phyloP scores from a whole-genome alignment of 2,329 filamentous ascomycete genomes.

The Aschersonia sp. region DNA sequence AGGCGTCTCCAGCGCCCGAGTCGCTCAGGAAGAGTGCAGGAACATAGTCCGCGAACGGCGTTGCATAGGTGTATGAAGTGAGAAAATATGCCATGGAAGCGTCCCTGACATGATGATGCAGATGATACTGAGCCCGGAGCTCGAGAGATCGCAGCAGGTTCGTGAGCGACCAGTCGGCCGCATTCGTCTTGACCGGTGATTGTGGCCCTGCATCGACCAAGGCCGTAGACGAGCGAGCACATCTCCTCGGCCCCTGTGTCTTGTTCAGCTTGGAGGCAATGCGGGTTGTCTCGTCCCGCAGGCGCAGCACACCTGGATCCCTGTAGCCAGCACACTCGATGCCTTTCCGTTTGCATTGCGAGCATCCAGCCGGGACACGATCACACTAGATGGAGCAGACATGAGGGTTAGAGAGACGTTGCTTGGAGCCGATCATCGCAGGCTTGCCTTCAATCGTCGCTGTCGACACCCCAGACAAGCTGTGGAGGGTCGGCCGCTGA shows the following conservation, averaged over 20 bases:
- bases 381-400: conserved; percentile 9
- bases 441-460: conserved; percentile 9
- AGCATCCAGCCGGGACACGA: conserved; percentile 10
- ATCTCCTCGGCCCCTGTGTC: neutral
- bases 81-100: conserved; percentile 11
- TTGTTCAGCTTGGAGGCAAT: conserved; percentile 8
- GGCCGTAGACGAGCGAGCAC: neutral
- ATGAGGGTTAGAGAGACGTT: neutral
- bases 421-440: neutral
- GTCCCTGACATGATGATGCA: conserved; percentile 2
- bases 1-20: conserved; percentile 5
- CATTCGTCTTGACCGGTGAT: neutral
- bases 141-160: neutral
- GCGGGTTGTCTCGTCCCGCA: conserved; percentile 12
- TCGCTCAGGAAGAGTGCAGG: conserved; percentile 6
- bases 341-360: conserved; percentile 13
- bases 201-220: neutral
- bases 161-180: neutral
- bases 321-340: conserved; percentile 12
- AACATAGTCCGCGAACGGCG: conserved; percentile 11
- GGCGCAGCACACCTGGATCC: conserved; percentile 9
- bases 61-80: conserved; percentile 11
- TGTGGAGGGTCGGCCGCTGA: conserved; percentile 13
- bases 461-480: conserved; percentile 13
- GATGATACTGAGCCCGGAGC: neutral